Base-by-base conservation (phyloP, 371 early-diverging fungal species). In the Apophysomyces elegans region DNA sequence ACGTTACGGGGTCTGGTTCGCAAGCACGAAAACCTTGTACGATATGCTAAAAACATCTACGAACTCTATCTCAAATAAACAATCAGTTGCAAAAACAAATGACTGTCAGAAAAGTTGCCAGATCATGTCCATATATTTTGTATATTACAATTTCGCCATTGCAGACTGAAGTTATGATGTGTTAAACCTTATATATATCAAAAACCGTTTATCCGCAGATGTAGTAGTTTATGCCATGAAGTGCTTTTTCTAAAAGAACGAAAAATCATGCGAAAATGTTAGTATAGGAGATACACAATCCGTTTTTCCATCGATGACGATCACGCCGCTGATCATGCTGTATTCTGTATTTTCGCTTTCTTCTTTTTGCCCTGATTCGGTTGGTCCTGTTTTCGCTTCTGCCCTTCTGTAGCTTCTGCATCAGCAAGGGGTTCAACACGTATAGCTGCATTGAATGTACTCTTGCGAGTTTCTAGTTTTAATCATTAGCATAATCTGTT, bases 381-480 rank as follows among this genome's bases (percentile, higher is more conserved):
- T 54, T 37, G 62, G 58, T 56, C 32, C 5, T 71, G 44, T 61
- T 75, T 77, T 70, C 76, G 71, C 35, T 70, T 61, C 46, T 75
- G 73, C 7, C 57, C 67, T 26, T 64, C 71, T 62, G 64, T 18
- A 14, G 69, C 58, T 26, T 64, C 69, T 62, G 64, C 32, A 14
- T 69, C 58, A 0, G 64, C 69, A n/a, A 68, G 64, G 6, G 73
- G 65, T 16, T 82, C 83, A 37, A 85, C 68, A 0, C 85, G 75
- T 21, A 87, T 68, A 11, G 84, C 81, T 5, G 86, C 86, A 43
- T 79, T 74, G 37, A 79, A 73, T 1, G 88, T 89, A 14, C 75
- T 71, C 46, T 77, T 74, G 63, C 91, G 77, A 8, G 91, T 88
- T 76, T 88, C 90, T 88, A 67, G 14, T 12, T 56, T 41, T 16